Evolutionary conservation across 73 alveolate genomes (phyloP).

Genomic region (Paramecium caudatum): DNA sequence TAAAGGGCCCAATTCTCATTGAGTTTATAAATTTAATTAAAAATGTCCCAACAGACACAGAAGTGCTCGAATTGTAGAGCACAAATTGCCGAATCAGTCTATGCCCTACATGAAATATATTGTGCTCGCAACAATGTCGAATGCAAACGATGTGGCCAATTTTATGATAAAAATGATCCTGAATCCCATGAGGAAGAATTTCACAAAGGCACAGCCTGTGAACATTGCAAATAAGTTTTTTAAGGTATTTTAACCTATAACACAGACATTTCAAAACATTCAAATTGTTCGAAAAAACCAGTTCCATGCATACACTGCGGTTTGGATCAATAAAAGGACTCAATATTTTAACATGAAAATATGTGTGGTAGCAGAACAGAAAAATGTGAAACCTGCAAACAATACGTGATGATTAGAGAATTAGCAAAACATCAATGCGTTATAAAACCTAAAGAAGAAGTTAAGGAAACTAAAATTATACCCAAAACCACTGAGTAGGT

Average conservation of each 20-base stretch:
- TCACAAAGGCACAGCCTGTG: background rate
- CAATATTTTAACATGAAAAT: constrained; percentile 54
- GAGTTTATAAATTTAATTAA: background rate
- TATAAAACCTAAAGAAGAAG: background rate
- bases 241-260: background rate
- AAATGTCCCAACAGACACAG: constrained; percentile 52
- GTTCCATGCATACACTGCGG: constrained; percentile 21
- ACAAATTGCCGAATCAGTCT: constrained; percentile 6
- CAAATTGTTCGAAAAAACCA: constrained; percentile 38
- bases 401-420: constrained; percentile 48
- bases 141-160: constrained; percentile 46
- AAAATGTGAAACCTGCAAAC: constrained; percentile 34
- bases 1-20: background rate
- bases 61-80: constrained; percentile 43
- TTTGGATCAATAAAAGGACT: constrained; percentile 21
- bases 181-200: constrained; percentile 66
- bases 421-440: constrained; percentile 50
- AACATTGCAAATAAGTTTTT: constrained; percentile 42
- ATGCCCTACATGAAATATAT: constrained; percentile 42
- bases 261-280: constrained; percentile 17
- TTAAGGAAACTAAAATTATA: background rate
- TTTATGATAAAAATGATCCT: constrained; percentile 53
- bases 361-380: constrained; percentile 62
- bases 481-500: no score
- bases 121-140: constrained; percentile 42